phyloP scores from a whole-genome alignment of 192 early-diverging fungal species.

The Ramicandelaber brevisporus region DNA sequence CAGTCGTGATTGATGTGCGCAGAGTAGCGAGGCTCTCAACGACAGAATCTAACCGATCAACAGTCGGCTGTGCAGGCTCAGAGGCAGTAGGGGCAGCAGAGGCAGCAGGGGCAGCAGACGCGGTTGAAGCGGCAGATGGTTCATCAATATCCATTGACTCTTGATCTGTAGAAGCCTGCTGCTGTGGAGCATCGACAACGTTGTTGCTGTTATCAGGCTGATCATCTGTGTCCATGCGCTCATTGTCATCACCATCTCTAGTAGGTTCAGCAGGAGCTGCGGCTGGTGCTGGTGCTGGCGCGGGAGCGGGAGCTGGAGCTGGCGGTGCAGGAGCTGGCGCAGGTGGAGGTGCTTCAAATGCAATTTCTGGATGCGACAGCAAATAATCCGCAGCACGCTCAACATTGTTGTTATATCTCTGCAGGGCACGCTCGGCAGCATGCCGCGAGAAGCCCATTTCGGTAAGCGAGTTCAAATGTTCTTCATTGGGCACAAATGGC shows the following conservation, averaged over 20 bases:
- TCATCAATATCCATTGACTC: constrained; percentile 9
- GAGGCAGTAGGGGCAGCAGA: constrained; percentile 1
- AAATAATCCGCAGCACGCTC: constrained; percentile 67
- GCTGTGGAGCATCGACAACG: constrained; percentile 6
- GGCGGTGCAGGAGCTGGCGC: constrained; percentile 11
- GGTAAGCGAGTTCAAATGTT: constrained; percentile 36
- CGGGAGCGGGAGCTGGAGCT: constrained; percentile 10
- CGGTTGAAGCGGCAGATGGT: too few relatives aligned
- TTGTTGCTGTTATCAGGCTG: constrained; percentile 5
- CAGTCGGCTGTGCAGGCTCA: background rate
- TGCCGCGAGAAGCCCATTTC: constrained; percentile 71
- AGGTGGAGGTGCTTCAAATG: constrained; percentile 3
- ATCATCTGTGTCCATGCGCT: constrained; percentile 1
- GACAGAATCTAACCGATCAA: constrained; percentile 4
- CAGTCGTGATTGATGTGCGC: constrained; percentile 5
- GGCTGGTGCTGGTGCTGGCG: constrained; percentile 4
- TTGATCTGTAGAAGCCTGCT: constrained; percentile 7
- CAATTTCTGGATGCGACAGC: constrained; percentile 35
- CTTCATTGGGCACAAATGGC: constrained; percentile 27
- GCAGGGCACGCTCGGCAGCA: constrained; percentile 52
- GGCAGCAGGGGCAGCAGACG: constrained; percentile 33
- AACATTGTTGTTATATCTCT: constrained; percentile 48
- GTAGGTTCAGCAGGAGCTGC: constrained; percentile 11
- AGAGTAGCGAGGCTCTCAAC: constrained; percentile 6
- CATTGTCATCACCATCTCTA: constrained; percentile 8